phyloP scores from a whole-genome alignment of 177 flowering plant genomes.

The Vitis hybrid region DNA sequence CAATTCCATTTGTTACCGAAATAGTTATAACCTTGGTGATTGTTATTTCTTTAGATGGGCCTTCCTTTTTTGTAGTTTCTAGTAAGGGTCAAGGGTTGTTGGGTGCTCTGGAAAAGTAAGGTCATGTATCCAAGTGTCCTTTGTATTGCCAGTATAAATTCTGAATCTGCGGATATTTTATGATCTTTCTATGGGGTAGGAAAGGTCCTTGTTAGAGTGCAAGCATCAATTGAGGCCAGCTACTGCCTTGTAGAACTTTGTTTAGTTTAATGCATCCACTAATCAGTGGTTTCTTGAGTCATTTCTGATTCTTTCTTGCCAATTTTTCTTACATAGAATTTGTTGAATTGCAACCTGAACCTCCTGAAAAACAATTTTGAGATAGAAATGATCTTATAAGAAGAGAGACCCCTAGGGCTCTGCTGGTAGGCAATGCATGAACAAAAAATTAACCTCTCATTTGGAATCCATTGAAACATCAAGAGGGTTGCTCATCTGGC shows the following conservation, averaged over 20 bases:
- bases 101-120: not conserved
- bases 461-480: too few species aligned
- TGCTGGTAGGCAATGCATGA: too few species aligned
- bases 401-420: too few species aligned
- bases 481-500: too few species aligned
- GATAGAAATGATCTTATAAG: too few species aligned
- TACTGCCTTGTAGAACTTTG: constrained; percentile 13
- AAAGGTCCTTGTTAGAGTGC: constrained; percentile 1
- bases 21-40: not conserved
- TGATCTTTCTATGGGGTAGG: constrained; percentile 5
- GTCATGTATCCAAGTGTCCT: not conserved
- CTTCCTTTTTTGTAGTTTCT: not conserved
- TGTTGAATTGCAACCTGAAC: too few species aligned
- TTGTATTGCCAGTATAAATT: not conserved
- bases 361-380: too few species aligned
- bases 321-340: not conserved
- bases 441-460: too few species aligned
- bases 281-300: constrained; percentile 35
- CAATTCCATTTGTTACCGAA: too few species aligned
- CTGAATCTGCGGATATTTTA: not conserved
- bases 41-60: not conserved
- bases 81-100: not conserved
- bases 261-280: constrained; percentile 30
- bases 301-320: not conserved
- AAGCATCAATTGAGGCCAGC: not conserved